phyloP scores from a whole-genome alignment of 208 protist genomes.

The Naegleria gruberi region DNA sequence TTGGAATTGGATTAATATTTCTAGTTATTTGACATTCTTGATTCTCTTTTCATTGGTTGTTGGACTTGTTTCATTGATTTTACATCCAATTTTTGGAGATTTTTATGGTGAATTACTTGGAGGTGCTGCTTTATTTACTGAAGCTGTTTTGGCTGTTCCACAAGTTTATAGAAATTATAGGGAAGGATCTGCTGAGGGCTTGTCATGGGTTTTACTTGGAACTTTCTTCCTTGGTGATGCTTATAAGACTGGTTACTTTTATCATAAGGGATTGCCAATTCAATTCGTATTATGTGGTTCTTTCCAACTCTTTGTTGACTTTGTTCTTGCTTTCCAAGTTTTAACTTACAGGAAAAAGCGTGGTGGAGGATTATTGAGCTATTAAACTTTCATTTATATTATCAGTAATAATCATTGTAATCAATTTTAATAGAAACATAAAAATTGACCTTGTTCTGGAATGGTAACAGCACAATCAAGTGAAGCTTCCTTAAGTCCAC shows the following conservation, averaged over 20 bases:
- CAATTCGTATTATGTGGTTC: constrained; percentile 19
- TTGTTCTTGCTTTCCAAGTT: not conserved
- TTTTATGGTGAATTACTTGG: constrained; percentile 13
- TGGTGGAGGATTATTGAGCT: not conserved
- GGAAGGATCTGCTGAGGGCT: not conserved
- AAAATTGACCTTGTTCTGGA: not conserved
- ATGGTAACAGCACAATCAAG: not conserved
- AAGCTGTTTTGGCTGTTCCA: not conserved
- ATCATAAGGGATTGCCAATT: not conserved
- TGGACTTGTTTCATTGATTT: not conserved
- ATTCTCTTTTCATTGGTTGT: not conserved
- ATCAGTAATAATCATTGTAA: not conserved
- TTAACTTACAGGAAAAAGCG: not conserved
- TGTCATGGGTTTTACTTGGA: not conserved
- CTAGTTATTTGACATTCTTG: not conserved
- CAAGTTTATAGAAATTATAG: constrained; percentile 14
- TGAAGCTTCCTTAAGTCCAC: not conserved
- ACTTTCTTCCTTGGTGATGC: constrained; percentile 20
- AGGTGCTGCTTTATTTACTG: not conserved
- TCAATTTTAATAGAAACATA: not conserved
- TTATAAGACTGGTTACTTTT: constrained; percentile 23
- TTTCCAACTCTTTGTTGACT: constrained; percentile 16
- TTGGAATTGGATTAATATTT: constrained; percentile 8
- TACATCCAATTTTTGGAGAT: not conserved
- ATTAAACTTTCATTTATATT: not conserved